These are phyloP conservation scores for Microbotryomycetes sp. DNA, from an alignment of 1,284 basidiomycete species.

Conservation along the genomic window DNA sequence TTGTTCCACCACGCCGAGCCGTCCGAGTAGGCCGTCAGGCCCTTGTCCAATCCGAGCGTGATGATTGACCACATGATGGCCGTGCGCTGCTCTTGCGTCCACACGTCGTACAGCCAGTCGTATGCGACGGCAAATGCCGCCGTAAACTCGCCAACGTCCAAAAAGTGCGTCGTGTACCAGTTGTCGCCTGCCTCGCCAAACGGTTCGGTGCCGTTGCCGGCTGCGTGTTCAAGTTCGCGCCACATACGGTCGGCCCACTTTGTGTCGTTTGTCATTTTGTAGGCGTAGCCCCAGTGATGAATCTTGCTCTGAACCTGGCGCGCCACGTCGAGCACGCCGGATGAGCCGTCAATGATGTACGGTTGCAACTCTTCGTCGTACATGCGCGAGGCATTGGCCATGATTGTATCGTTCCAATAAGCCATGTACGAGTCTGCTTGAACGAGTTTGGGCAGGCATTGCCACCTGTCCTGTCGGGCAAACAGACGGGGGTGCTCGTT, in stretches of 20 bases:
- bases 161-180: constrained; percentile 61
- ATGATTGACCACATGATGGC: constrained; percentile 67
- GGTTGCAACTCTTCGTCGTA: constrained; percentile 42
- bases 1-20: constrained; percentile 40
- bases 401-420: constrained; percentile 83
- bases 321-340: constrained; percentile 86
- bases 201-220: constrained; percentile 50
- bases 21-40: constrained; percentile 37
- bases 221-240: constrained; percentile 66
- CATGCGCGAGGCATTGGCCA: constrained; percentile 72
- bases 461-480: constrained; percentile 86
- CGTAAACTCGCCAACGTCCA: constrained; percentile 83
- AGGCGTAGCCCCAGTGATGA: constrained; percentile 87
- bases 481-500: constrained; percentile 81
- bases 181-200: constrained; percentile 46
- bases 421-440: constrained; percentile 75
- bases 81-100: constrained; percentile 63
- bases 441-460: constrained; percentile 72
- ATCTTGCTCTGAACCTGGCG: constrained; percentile 81
- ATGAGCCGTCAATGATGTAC: constrained; percentile 40
- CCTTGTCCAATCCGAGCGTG: constrained; percentile 60
- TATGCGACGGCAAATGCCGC: constrained; percentile 82
- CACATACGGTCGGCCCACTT: constrained; percentile 74
- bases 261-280: constrained; percentile 80
- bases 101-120: constrained; percentile 82